Evolutionary conservation across 352 stramenopile genomes (phyloP).

Genomic region (Blastocystis sp.): DNA sequence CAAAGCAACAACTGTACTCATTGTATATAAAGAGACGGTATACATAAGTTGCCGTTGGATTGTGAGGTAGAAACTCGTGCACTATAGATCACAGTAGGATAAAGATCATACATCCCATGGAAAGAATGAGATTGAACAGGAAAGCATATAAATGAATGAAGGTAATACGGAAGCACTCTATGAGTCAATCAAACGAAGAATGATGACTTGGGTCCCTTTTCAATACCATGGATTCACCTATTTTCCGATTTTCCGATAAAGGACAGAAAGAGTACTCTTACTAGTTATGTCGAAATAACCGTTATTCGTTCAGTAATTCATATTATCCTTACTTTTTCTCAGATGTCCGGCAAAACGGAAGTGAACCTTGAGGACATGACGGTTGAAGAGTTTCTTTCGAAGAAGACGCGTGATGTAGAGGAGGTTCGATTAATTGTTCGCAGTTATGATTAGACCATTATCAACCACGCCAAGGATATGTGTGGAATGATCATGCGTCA

Average conservation of each 20-base stretch:
- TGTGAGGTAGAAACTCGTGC: not conserved
- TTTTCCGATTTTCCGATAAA: no score
- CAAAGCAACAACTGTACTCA: not conserved
- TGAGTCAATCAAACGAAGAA: not conserved
- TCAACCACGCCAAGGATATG: constrained; percentile 19
- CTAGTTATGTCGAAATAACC: no score
- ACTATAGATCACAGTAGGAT: not conserved
- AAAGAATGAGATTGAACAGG: not conserved
- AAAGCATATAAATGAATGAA: not conserved
- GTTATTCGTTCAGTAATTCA: no score
- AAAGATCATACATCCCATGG: not conserved
- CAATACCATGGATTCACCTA: not conserved
- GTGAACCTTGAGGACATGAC: constrained; percentile 17
- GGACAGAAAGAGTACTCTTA: no score
- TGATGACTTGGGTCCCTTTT: not conserved
- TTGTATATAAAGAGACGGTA: constrained; percentile 37
- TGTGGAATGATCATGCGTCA: constrained; percentile 34
- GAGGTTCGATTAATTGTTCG: not conserved
- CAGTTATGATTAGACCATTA: constrained; percentile 8
- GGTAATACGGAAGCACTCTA: not conserved
- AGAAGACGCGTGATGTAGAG: constrained; percentile 7
- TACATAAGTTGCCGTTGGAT: not conserved
- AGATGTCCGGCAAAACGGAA: no score
- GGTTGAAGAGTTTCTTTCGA: constrained; percentile 26
- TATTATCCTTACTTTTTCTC: no score